Evolutionary conservation across 176 grass and related monocot genomes (phyloP).

Genomic region (Elymus sibiricus): DNA sequence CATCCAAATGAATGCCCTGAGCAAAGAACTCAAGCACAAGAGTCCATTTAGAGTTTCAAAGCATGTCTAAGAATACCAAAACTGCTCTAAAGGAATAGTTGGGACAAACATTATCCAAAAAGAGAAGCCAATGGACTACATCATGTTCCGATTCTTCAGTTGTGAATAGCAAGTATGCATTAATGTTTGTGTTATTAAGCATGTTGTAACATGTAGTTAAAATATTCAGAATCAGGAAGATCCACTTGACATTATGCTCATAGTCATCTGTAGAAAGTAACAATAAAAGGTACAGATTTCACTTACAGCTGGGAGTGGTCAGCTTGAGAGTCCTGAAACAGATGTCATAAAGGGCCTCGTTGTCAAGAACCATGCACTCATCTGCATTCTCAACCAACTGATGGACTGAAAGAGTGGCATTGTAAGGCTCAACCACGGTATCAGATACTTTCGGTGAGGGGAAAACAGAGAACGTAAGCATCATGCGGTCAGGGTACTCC

Average conservation of each 20-base stretch:
- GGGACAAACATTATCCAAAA: neutral
- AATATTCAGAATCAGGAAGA: neutral
- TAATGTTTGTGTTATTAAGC: neutral
- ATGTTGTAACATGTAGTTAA: neutral
- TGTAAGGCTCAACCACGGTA: constrained; percentile 60
- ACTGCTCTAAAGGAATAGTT: neutral
- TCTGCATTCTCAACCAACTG: constrained; percentile 60
- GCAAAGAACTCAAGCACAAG: neutral
- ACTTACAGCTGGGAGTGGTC: constrained; percentile 56
- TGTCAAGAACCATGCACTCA: constrained; percentile 64
- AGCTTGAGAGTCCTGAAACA: constrained; percentile 62
- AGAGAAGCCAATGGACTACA: neutral
- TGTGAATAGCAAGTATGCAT: neutral
- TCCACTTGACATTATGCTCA: neutral
- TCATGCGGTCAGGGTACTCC: constrained; percentile 57
- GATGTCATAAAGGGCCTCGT: constrained; percentile 59
- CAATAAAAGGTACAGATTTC: neutral
- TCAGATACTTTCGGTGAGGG: constrained; percentile 56
- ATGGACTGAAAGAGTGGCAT: constrained; percentile 52
- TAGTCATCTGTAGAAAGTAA: neutral
- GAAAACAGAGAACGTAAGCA: constrained; percentile 64
- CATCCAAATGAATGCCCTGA: neutral
- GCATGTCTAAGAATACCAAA: neutral
- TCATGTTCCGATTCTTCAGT: neutral
- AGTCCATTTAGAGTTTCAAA: neutral